phyloP scores from a whole-genome alignment of 208 protist genomes.

The Leishmania mexicana region DNA sequence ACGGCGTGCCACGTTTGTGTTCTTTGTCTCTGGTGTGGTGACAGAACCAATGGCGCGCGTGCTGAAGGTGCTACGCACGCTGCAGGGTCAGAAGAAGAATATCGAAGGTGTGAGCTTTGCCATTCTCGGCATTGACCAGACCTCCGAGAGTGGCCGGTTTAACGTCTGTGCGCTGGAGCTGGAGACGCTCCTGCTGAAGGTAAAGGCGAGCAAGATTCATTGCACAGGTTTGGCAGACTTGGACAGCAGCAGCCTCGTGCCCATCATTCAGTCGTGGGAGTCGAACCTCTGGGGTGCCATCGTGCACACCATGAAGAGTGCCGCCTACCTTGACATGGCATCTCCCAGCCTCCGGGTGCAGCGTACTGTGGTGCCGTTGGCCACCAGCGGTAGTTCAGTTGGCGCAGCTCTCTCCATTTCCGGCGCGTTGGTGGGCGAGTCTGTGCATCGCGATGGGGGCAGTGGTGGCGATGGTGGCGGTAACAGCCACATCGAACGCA shows the following conservation, averaged over 20 bases:
- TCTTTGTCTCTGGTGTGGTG: slow-evolving; percentile 46
- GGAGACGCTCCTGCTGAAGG: slow-evolving; percentile 52
- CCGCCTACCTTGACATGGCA: slow-evolving; percentile 44
- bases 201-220: slow-evolving; percentile 51
- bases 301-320: slow-evolving; percentile 37
- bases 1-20: slow-evolving; percentile 47
- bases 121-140: slow-evolving; percentile 54
- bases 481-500: neutral
- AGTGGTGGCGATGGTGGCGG: neutral
- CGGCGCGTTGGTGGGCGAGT: neutral
- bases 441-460: neutral
- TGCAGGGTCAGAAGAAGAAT: slow-evolving; percentile 24
- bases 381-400: neutral
- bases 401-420: neutral
- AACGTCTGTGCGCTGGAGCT: slow-evolving; percentile 56
- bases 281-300: slow-evolving; percentile 50
- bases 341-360: slow-evolving; percentile 34
- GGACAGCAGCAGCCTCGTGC: slow-evolving; percentile 23
- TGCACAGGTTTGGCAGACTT: slow-evolving; percentile 51
- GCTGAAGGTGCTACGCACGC: slow-evolving; percentile 33
- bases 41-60: slow-evolving; percentile 44
- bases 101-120: slow-evolving; percentile 50
- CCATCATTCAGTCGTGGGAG: slow-evolving; percentile 44
- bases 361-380: neutral
- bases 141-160: slow-evolving; percentile 40